Percentiles rank a stretch among this genome's conserved stretches.
phyloP scores from a whole-genome alignment of 768 basidiomycete genomes.

The Aureoboletus auriporus region DNA sequence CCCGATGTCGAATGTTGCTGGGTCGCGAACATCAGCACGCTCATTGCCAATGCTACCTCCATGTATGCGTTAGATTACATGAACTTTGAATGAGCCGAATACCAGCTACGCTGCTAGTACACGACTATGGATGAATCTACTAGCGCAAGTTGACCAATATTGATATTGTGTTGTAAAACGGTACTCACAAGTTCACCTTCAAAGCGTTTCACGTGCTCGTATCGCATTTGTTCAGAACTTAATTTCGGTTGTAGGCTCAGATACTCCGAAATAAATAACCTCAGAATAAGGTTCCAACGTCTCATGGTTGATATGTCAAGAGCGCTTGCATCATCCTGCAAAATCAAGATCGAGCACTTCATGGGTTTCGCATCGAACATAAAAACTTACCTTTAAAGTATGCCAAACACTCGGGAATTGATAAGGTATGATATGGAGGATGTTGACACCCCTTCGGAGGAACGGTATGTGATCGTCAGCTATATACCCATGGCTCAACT shows the following conservation, averaged over 20 bases:
- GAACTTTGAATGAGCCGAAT: neutral
- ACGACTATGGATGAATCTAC: conserved; percentile 14
- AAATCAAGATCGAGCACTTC: conserved; percentile 2
- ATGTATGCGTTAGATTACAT: conserved; percentile 1
- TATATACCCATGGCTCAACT: conserved; percentile 53
- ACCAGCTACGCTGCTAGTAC: neutral
- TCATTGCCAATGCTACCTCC: neutral
- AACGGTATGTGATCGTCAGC: conserved; percentile 97
- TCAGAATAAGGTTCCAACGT: conserved; percentile 84
- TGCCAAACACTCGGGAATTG: conserved; percentile 95
- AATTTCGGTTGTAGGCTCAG: conserved; percentile 60
- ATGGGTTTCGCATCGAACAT: neutral
- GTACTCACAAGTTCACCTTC: conserved; percentile 46
- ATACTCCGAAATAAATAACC: conserved; percentile 90
- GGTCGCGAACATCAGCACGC: neutral
- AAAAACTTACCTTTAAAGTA: conserved; percentile 53
- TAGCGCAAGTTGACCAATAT: conserved; percentile 8
- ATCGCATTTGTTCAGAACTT: conserved; percentile 23
- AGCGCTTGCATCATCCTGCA: conserved; percentile 84
- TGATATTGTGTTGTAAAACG: neutral
- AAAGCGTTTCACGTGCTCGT: conserved; percentile 33
- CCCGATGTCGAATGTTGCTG: neutral
- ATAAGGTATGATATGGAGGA: conserved; percentile 85
- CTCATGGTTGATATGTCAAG: conserved; percentile 82
- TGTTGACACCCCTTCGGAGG: conserved; percentile 71